Base-by-base conservation (phyloP, 2,329 filamentous ascomycete species). In the Apiospora arundinis region DNA sequence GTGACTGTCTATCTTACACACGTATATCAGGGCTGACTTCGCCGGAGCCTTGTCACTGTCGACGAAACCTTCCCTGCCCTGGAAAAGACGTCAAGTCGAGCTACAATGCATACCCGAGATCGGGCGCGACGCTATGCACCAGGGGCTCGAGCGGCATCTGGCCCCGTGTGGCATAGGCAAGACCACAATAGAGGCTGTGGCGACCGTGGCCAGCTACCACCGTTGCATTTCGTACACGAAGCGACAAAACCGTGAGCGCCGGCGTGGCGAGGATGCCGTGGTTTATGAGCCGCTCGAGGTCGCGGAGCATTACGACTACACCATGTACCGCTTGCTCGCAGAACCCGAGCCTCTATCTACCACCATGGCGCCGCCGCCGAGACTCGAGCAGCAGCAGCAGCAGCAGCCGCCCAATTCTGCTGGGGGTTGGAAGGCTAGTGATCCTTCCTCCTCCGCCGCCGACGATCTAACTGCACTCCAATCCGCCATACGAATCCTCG, bases 181-280 rank as follows among this genome's bases (percentile, higher is more conserved):
- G 23, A 8, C 48, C 48, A 52, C 48, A 1, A 25, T 14, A n/a
- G 11, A 52, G n/a, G 48, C 48, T 11, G 48, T 52, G n/a, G 23
- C 48, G n/a, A 25, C 48, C n/a, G 48, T 52, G n/a, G 48, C 48
- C 23, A 52, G 48, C 48, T 52, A 52, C 48, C n/a, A 52, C 48
- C 48, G 48, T 3, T 52, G 48, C 48, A 25, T 52, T n/a, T 14
- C 48, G 9, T 25, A 52, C 48, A 25, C 48, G 1, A 52, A 52
- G 48, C 48, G 48, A 16, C 9, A 25, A n/a, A 52, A 52, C 48
- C 48, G 6, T 8, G n/a, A 25, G 48, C n/a, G 23, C 8, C n/a
- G n/a, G 11, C 48, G 2, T 12, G 23, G 8, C 1, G 23, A 25
- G 4, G n/a, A 25, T 8, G n/a, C 48, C 9, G 48, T 25, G n/a